These are phyloP conservation scores for Syncephalastrum sp. DNA, from an alignment of 371 early-diverging fungal species.

Conservation along the genomic window DNA sequence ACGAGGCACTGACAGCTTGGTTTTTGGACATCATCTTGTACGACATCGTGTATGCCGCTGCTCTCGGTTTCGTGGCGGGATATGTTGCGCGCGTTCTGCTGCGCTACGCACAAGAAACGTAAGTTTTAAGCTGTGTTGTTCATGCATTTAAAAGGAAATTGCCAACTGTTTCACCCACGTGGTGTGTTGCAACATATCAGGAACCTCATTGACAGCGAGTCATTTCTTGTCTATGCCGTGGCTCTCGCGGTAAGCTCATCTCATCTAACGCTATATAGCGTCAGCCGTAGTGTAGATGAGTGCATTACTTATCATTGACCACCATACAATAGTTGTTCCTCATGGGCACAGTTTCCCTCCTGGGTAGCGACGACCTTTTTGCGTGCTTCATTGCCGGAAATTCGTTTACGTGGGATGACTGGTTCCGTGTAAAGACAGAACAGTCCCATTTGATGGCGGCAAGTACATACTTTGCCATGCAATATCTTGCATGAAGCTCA, in stretches of 20 bases:
- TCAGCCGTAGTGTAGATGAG: too few species aligned
- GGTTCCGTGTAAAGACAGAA: slow-evolving; percentile 82
- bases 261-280: background rate
- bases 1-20: slow-evolving; percentile 71
- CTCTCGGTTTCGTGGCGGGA: slow-evolving; percentile 80
- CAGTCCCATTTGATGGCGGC: slow-evolving; percentile 80
- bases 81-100: slow-evolving; percentile 67
- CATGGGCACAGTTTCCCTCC: slow-evolving; percentile 71
- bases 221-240: slow-evolving; percentile 81
- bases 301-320: too few species aligned
- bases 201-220: slow-evolving; percentile 85
- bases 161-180: background rate
- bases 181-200: slow-evolving; percentile 9
- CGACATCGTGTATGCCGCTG: slow-evolving; percentile 67
- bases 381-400: slow-evolving; percentile 89
- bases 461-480: background rate
- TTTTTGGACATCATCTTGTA: slow-evolving; percentile 67
- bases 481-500: background rate
- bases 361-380: slow-evolving; percentile 86
- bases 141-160: slow-evolving; percentile 3
- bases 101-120: slow-evolving; percentile 62
- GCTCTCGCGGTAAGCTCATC: slow-evolving; percentile 66
- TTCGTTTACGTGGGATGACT: slow-evolving; percentile 85
- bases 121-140: slow-evolving; percentile 6
- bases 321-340: slow-evolving; percentile 58